These are phyloP conservation scores for Xylariaceae sp. DNA, from an alignment of 2,329 filamentous ascomycete genomes.

Conservation along the genomic window DNA sequence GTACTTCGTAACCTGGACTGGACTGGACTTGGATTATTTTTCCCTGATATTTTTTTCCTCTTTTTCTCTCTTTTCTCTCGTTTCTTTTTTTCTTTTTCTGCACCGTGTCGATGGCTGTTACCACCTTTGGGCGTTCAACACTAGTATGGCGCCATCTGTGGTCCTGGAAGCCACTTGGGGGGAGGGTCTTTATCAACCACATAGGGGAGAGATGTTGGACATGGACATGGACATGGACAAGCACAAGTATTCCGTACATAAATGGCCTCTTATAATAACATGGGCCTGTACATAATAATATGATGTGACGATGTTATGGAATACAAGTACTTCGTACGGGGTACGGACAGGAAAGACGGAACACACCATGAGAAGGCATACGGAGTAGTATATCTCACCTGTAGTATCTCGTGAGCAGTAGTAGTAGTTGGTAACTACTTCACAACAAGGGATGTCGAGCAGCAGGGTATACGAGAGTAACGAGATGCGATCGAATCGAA, in stretches of 20 bases:
- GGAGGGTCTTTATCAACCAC: constrained; percentile 8
- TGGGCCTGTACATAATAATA: not conserved
- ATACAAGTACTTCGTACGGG: too few relatives aligned
- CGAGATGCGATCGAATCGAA: constrained; percentile 13
- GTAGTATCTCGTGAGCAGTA: not conserved
- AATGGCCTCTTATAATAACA: too few relatives aligned
- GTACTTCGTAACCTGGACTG: not conserved
- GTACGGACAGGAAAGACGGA: not conserved
- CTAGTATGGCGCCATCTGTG: constrained; percentile 11
- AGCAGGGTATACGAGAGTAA: not conserved
- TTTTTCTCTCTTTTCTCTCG: not conserved
- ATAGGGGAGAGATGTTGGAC: constrained; percentile 4
- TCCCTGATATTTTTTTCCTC: constrained; percentile 2
- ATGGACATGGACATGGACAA: not conserved
- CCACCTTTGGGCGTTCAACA: constrained; percentile 10
- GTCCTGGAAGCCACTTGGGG: constrained; percentile 12
- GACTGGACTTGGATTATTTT: not conserved
- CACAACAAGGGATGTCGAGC: not conserved
- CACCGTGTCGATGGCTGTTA: constrained; percentile 14
- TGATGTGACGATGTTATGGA: not conserved
- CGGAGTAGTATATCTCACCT: constrained; percentile 12
- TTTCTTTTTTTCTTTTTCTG: constrained; percentile 12
- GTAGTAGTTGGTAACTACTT: not conserved
- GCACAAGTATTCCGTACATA: too few relatives aligned
- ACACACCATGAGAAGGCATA: not conserved